Conservation (phyloP, 2,329 filamentous ascomycete species). For the Allantophomopsis lycopodina region DNA sequence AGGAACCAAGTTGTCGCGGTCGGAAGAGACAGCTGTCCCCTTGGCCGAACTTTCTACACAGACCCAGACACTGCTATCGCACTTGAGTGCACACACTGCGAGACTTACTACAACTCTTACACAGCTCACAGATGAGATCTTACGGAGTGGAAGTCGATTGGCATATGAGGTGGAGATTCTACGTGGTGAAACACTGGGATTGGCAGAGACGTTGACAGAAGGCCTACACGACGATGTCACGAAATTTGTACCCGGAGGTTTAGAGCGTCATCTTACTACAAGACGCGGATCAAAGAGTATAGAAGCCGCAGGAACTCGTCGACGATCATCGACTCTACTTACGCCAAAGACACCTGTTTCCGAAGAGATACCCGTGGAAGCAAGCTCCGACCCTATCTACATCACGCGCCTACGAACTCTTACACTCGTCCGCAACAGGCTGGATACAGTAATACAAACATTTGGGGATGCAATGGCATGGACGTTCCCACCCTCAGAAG, state of each 20-base stretch:
- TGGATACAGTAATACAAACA: constrained; percentile 78
- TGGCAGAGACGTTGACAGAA: constrained; percentile 67
- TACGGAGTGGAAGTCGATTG: constrained; percentile 74
- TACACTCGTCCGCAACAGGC: constrained; percentile 65
- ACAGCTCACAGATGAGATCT: constrained; percentile 85
- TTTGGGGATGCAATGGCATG: constrained; percentile 97
- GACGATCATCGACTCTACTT: constrained; percentile 12
- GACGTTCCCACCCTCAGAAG: constrained; percentile 76
- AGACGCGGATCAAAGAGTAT: constrained; percentile 9
- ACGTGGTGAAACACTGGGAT: constrained; percentile 71
- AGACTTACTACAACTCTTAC: constrained; percentile 71
- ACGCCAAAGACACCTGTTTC: constrained; percentile 12
- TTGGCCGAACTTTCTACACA: constrained; percentile 68
- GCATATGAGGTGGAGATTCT: constrained; percentile 92
- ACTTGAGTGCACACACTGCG: constrained; percentile 79
- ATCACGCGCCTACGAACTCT: constrained; percentile 72
- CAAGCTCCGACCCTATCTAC: constrained; percentile 42
- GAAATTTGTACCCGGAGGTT: constrained; percentile 49
- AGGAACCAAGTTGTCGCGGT: constrained; percentile 6
- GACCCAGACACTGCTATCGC: constrained; percentile 72
- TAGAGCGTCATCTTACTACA: constrained; percentile 12
- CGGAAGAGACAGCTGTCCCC: constrained; percentile 29
- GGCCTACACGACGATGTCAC: constrained; percentile 57
- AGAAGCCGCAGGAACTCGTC: constrained; percentile 11
- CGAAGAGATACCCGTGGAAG: constrained; percentile 9